These are phyloP conservation scores for Croton laevigatus DNA, from an alignment of 441 rosid species.

Conservation along the genomic window DNA sequence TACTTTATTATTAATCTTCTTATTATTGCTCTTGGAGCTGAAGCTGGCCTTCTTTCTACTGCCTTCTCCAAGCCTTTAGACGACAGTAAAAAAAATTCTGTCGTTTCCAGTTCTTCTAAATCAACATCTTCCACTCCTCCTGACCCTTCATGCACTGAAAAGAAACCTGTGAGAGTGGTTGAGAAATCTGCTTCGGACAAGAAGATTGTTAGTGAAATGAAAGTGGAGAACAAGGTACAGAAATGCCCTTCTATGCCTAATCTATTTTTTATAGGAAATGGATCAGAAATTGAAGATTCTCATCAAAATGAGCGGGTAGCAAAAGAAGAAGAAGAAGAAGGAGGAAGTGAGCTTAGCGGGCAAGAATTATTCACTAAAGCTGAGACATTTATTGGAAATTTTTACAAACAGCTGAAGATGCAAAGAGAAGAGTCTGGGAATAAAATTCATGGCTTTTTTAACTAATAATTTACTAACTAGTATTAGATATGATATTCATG, in stretches of 20 bases:
- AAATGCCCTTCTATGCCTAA: slow-evolving; percentile 56
- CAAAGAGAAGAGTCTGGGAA: slow-evolving; percentile 71
- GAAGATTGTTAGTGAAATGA: slow-evolving; percentile 1
- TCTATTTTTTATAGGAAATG: slow-evolving; percentile 58
- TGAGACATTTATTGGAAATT: slow-evolving; percentile 63
- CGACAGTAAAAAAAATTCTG: slow-evolving; percentile 14
- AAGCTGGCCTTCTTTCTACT: slow-evolving; percentile 57
- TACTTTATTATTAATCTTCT: slow-evolving; percentile 60
- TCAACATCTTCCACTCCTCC: background rate
- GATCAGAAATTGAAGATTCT: slow-evolving; percentile 19
- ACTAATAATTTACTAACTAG: background rate
- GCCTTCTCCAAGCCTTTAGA: slow-evolving; percentile 38
- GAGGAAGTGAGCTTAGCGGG: slow-evolving; percentile 33
- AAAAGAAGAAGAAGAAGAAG: slow-evolving; percentile 31
- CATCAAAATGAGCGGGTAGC: slow-evolving; percentile 26
- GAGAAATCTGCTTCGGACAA: slow-evolving; percentile 44
- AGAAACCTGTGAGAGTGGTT: slow-evolving; percentile 24
- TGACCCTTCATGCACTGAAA: slow-evolving; percentile 15
- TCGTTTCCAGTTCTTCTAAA: slow-evolving; percentile 12
- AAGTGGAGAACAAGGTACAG: slow-evolving; percentile 29
- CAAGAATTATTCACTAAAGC: slow-evolving; percentile 60
- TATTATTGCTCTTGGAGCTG: slow-evolving; percentile 55
- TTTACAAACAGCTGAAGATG: slow-evolving; percentile 67
- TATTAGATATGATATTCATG: background rate
- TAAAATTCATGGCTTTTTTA: slow-evolving; percentile 47